Evolutionary conservation across 2,329 filamentous ascomycete genomes (phyloP).

Genomic region (Fusarium vanettenii): DNA sequence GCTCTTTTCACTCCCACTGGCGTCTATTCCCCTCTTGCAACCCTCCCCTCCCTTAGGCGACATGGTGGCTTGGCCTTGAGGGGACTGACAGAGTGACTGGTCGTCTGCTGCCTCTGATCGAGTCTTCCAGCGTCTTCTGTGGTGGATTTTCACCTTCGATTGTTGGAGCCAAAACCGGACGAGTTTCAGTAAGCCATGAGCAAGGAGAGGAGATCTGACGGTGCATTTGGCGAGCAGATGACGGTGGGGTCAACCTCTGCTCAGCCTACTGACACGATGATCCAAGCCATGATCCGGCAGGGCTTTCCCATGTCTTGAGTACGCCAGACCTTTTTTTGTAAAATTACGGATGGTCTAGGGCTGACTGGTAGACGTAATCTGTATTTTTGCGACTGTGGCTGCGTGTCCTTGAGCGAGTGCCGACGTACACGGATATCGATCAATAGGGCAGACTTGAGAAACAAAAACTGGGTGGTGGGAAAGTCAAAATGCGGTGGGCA

Average conservation of each 20-base stretch:
- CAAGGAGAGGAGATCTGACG: background rate
- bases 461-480: background rate
- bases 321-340: conserved; percentile 11
- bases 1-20: conserved; percentile 43
- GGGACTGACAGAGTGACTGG: conserved; percentile 22
- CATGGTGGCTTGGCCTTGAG: conserved; percentile 22
- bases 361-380: conserved; percentile 5
- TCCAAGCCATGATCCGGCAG: conserved; percentile 28
- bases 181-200: background rate
- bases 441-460: background rate
- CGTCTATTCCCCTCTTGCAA: conserved; percentile 42
- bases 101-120: background rate
- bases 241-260: conserved; percentile 21
- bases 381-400: background rate
- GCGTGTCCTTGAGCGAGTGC: background rate
- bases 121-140: background rate
- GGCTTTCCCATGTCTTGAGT: conserved; percentile 14
- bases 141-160: background rate
- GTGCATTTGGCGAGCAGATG: conserved; percentile 1
- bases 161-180: conserved; percentile 3
- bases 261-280: conserved; percentile 34
- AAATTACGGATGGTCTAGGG: conserved; percentile 25
- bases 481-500: conserved; percentile 19
- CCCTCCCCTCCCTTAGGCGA: conserved; percentile 25
- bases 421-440: background rate